phyloP scores from a whole-genome alignment of 2,329 filamentous ascomycete species.

The Cordyceps tenuipes region DNA sequence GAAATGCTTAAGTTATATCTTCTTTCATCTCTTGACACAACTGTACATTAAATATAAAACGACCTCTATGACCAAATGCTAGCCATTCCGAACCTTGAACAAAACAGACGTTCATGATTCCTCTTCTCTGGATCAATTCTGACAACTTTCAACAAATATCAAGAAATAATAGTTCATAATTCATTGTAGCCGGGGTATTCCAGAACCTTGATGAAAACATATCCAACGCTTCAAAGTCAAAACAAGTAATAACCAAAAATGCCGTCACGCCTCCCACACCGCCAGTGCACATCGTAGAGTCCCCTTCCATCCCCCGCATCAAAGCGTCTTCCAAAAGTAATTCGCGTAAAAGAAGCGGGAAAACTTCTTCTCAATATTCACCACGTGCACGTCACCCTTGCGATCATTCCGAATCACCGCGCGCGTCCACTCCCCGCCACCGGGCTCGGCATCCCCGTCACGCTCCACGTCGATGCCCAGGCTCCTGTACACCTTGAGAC shows the following conservation, averaged over 20 bases:
- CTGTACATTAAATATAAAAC: neutral
- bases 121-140: too few relatives aligned
- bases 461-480: slow-evolving; percentile 82
- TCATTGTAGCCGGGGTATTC: neutral
- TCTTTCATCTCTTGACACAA: neutral
- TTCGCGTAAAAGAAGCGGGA: slow-evolving; percentile 88
- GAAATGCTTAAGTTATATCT: neutral
- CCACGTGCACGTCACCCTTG: slow-evolving; percentile 87
- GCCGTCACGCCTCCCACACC: slow-evolving; percentile 10
- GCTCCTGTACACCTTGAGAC: slow-evolving; percentile 83
- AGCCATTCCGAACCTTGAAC: too few relatives aligned
- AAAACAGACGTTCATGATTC: too few relatives aligned
- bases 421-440: slow-evolving; percentile 69
- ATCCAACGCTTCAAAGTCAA: slow-evolving; percentile 1
- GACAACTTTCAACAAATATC: too few relatives aligned
- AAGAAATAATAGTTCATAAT: neutral
- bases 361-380: slow-evolving; percentile 90
- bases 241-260: neutral
- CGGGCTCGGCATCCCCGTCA: slow-evolving; percentile 41
- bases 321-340: slow-evolving; percentile 90
- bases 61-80: too few relatives aligned
- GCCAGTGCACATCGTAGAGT: too few relatives aligned
- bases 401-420: slow-evolving; percentile 77
- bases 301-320: slow-evolving; percentile 8
- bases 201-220: neutral